These are phyloP conservation scores for Phytophthora chlamydospora DNA, from an alignment of 352 stramenopile genomes.

Conservation along the genomic window DNA sequence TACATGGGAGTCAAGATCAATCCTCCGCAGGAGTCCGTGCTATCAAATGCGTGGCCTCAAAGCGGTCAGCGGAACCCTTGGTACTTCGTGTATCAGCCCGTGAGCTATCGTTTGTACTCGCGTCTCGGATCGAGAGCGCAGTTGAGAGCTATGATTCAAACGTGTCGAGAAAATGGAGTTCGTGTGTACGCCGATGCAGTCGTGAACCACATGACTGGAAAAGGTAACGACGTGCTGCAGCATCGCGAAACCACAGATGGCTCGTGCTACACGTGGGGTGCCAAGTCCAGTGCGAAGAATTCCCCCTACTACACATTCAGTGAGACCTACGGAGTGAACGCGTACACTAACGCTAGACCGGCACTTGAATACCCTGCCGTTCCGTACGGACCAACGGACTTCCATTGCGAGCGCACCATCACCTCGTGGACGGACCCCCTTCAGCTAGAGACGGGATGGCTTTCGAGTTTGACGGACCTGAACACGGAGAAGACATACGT, in stretches of 20 bases:
- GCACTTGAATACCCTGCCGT: conserved; percentile 67
- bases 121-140: conserved; percentile 59
- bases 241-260: conserved; percentile 34
- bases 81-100: conserved; percentile 74
- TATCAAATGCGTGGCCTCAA: conserved; percentile 48
- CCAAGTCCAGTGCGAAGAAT: conserved; percentile 39
- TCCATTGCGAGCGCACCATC: conserved; percentile 60
- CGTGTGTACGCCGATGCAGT: conserved; percentile 69
- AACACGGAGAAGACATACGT: conserved; percentile 68
- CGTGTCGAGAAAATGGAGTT: conserved; percentile 58
- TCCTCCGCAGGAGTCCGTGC: conserved; percentile 62
- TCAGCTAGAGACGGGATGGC: conserved; percentile 52
- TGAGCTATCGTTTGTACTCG: conserved; percentile 67
- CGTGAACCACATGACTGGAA: conserved; percentile 64
- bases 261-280: conserved; percentile 43
- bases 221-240: conserved; percentile 49
- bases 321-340: conserved; percentile 49
- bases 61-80: conserved; percentile 62
- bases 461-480: conserved; percentile 49
- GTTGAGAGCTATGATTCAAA: conserved; percentile 69
- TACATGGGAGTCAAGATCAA: conserved; percentile 81
- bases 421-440: conserved; percentile 46
- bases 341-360: conserved; percentile 49
- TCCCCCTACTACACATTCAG: conserved; percentile 60
- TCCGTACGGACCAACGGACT: conserved; percentile 60